Conservation (phyloP, 352 stramenopile species). For the Globisporangium sylvaticum region DNA sequence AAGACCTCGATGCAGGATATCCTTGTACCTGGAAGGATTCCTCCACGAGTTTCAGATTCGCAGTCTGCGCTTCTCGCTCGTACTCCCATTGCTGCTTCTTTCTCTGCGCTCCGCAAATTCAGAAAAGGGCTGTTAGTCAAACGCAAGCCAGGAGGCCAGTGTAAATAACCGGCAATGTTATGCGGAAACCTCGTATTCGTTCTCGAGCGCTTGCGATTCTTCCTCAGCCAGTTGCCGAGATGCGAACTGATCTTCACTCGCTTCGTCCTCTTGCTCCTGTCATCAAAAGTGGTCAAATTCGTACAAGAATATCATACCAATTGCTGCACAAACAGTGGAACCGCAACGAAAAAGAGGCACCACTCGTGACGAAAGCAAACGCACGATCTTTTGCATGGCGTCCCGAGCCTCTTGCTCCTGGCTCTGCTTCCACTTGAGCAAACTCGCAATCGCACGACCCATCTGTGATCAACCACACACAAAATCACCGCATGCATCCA, state of each 20-base stretch:
- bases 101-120: not conserved
- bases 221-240: not conserved
- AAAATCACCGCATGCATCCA: not conserved
- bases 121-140: not conserved
- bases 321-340: too few relatives aligned
- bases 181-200: slow-evolving; percentile 9
- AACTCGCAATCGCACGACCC: slow-evolving; percentile 33
- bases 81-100: slow-evolving; percentile 13
- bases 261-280: slow-evolving; percentile 8
- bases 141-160: not conserved
- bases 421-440: slow-evolving; percentile 34
- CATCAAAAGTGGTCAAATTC: not conserved
- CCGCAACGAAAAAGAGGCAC: too few relatives aligned
- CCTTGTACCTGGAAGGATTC: slow-evolving; percentile 1
- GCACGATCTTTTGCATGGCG: slow-evolving; percentile 29
- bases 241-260: not conserved
- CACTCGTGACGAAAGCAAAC: not conserved
- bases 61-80: slow-evolving; percentile 1
- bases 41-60: not conserved
- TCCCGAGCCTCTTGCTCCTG: slow-evolving; percentile 26
- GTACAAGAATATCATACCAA: not conserved
- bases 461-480: slow-evolving; percentile 25
- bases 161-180: not conserved
- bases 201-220: not conserved
- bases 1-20: not conserved